Base-by-base conservation (phyloP, 257 asterid genomes). In the Marsdenia floribunda region DNA sequence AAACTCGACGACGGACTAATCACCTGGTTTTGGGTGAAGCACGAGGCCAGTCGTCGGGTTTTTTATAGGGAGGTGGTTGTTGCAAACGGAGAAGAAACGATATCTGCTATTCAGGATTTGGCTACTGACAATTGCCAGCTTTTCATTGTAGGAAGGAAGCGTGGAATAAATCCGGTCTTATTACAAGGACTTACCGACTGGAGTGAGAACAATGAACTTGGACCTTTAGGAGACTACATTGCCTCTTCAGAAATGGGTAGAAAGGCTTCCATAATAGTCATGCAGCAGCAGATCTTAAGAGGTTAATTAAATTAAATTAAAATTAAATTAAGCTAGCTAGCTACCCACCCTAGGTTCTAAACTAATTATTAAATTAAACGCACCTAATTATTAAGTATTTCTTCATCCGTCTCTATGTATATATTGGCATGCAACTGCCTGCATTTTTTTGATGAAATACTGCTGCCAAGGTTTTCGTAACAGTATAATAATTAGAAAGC, bases 21-120 rank as follows among this genome's bases (percentile, higher is more conserved):
- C 55, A 91, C 93, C 4, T 85, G 91, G 88, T 93, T 93, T 75
- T 91, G 96, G 98, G 96, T 93, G 85, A 93, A 93, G 75, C 85
- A 90, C 22, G 96, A 91, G 80, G 85, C 83, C 12, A 90, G 86
- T 29, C 19, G 65, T 2, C 79, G 84, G 54, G 84, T 93, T 18
- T 75, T 76, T 42, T 93, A 93, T 73, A 72, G 85, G 70, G 97
- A 93, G 83, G 91, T 90, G 18, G 87, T 85, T 42, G 97, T 91
- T 77, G 83, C 57, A 68, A 88, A 90, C 50, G 98, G 96, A 6
- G 91, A 86, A 74, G 96, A 90, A 26, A 93, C 96, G 19, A 57
- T 90, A 1, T 88, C 93, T 16, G 91, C 91, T 24, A 85, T 93
- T 65, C 89, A 81, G 70, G 84, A 85, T 6, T 76, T 93, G 90